Evolutionary conservation across 176 grass and related monocot genomes (phyloP), one percentile per base, ranked within the genome.

Genomic region (Avena insularis): DNA sequence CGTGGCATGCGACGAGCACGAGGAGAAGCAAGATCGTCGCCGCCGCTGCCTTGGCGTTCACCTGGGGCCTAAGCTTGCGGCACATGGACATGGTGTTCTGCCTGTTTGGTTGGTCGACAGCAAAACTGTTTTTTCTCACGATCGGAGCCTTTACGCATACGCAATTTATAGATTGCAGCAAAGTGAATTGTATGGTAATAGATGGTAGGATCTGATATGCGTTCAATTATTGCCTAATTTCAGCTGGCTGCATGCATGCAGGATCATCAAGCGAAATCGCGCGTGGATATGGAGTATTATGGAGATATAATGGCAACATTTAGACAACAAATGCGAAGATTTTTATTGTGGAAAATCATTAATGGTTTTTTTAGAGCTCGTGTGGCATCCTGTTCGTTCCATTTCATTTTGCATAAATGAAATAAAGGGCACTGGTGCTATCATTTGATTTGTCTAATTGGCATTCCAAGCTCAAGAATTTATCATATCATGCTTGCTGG

Each of bases 1-100:
- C 25, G 25, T 77, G 14, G 74, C 74, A 77, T 55, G 49, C 49
- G 51, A 77, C 27, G 50, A 77, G 74, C 64, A 67, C 6, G 16
- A 71, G 0, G 9, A 77, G 49, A 25, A 77, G 27, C 74, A 77
- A 35, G 49, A 35, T 35, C 48, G 74, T 31, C 74, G 49, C 0
- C 4, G 29, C 4, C 6, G 73, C 49, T 77, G 49, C 15, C 15
- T 55, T 77, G 27, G 27, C 15, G 16, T 77, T 77, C 74, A 77
- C 55, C 49, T 77, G 8, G 48, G 16, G 1, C 12, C 20, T 2
- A 6, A 16, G n/a, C 46, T 14, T 14, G 46, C n/a, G 46, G 46
- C 46, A 23, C 43, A 21, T 72, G 38, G 12, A 27, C 23, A 75
- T 49, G 11, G 71, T 48, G 71, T 74, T 74, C 67, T 29, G 27